Conservation (phyloP, 768 basidiomycete genomes). For the Zangia roseola region DNA sequence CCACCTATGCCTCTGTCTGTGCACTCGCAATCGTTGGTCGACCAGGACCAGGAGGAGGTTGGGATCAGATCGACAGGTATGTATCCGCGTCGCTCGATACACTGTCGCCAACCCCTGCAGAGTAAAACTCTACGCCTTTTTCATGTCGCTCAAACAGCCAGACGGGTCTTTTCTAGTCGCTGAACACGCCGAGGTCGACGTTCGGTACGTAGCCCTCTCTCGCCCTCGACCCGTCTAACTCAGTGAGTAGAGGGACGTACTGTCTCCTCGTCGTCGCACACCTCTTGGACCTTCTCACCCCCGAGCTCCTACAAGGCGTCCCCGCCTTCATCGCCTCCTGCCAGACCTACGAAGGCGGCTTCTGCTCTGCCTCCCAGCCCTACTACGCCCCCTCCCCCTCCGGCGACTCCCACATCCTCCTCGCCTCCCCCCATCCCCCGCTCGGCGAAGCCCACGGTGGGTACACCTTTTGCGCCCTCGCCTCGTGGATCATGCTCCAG, state of each 20-base stretch:
- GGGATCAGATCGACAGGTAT: slow-evolving; percentile 84
- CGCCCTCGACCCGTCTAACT: not conserved
- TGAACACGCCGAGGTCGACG: slow-evolving; percentile 87
- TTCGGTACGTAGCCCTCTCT: slow-evolving; percentile 54
- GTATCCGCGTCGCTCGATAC: too few relatives aligned
- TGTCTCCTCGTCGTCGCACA: slow-evolving; percentile 84
- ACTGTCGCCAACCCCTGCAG: too few relatives aligned
- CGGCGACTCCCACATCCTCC: too few relatives aligned
- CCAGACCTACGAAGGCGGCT: slow-evolving; percentile 98
- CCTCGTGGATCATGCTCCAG: slow-evolving; percentile 76
- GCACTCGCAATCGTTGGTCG: slow-evolving; percentile 79
- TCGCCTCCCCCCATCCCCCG: slow-evolving; percentile 58
- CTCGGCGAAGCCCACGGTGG: slow-evolving; percentile 98
- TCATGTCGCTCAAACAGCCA: slow-evolving; percentile 86
- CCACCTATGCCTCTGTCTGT: slow-evolving; percentile 88
- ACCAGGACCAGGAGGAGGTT: slow-evolving; percentile 72
- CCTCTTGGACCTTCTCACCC: slow-evolving; percentile 83
- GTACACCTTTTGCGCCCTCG: slow-evolving; percentile 92
- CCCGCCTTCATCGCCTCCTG: slow-evolving; percentile 82
- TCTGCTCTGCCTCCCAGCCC: slow-evolving; percentile 76
- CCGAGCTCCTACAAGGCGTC: slow-evolving; percentile 76
- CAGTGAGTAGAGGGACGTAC: slow-evolving; percentile 74
- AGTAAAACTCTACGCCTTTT: slow-evolving; percentile 79
- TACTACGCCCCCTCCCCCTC: too few relatives aligned
- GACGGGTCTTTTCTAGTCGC: slow-evolving; percentile 94